Percentiles rank a stretch among this genome's conserved stretches.
phyloP scores from a whole-genome alignment of 805 yeast genomes.

The Yamadazyma phyllophila region DNA sequence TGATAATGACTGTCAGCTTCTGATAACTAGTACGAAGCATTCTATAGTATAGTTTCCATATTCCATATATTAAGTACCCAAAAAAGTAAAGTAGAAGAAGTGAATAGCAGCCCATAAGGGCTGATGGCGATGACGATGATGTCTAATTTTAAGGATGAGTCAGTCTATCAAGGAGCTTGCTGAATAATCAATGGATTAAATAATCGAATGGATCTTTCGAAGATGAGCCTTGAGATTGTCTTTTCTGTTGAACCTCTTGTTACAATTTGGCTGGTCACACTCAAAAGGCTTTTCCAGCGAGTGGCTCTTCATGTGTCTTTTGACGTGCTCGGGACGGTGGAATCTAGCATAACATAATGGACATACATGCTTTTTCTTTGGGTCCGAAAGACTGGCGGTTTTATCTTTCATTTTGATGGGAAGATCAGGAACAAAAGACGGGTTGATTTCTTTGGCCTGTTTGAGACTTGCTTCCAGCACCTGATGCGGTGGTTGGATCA shows the following conservation, averaged over 20 bases:
- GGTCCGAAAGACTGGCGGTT: conserved; percentile 22
- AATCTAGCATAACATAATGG: conserved; percentile 61
- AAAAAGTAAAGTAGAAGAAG: background rate
- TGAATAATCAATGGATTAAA: background rate
- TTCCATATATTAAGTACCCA: background rate
- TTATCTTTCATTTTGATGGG: conserved; percentile 15
- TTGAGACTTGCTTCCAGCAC: conserved; percentile 4
- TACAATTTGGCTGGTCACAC: conserved; percentile 52
- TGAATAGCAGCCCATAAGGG: no score
- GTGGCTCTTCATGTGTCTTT: conserved; percentile 59
- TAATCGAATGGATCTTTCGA: conserved; percentile 51
- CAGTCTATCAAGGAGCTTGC: no score
- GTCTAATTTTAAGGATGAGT: no score
- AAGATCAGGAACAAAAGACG: conserved; percentile 15
- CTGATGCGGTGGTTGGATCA: conserved; percentile 4
- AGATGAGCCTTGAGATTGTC: conserved; percentile 61
- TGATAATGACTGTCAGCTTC: no score
- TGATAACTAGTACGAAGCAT: no score
- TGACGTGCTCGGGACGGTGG: conserved; percentile 73
- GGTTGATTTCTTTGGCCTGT: conserved; percentile 11
- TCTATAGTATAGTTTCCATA: no score
- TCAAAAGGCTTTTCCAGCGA: conserved; percentile 56
- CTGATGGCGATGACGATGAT: no score
- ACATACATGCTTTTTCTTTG: conserved; percentile 61
- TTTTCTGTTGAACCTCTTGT: conserved; percentile 56